phyloP scores from a whole-genome alignment of 768 basidiomycete genomes.

The Leccinum subgranulosum region DNA sequence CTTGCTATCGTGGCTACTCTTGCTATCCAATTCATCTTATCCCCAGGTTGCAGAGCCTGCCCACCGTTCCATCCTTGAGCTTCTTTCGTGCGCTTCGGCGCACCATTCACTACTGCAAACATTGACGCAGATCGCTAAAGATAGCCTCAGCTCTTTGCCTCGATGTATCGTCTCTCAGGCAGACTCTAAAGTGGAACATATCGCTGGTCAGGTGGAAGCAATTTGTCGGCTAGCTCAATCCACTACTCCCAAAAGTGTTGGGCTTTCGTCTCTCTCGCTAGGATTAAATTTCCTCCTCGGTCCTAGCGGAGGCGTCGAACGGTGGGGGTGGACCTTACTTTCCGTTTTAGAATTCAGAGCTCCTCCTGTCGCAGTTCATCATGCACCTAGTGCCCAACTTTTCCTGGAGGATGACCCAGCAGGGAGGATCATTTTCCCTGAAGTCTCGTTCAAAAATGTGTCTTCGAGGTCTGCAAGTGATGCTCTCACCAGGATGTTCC shows the following conservation, averaged over 20 bases:
- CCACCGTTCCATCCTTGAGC: conserved; percentile 40
- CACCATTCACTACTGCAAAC: conserved; percentile 49
- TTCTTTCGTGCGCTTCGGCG: conserved; percentile 44
- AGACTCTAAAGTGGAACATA: conserved; percentile 71
- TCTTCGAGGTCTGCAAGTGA: conserved; percentile 48
- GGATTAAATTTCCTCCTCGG: conserved; percentile 68
- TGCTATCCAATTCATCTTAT: conserved; percentile 61
- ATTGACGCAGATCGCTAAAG: conserved; percentile 58
- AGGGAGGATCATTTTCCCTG: conserved; percentile 50
- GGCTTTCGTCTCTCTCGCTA: conserved; percentile 44
- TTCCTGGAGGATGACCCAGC: conserved; percentile 52
- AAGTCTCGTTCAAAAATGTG: conserved; percentile 53
- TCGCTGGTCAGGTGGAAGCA: conserved; percentile 64
- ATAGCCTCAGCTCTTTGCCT: conserved; percentile 69
- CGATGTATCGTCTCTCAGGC: conserved; percentile 65
- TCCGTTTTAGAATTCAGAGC: conserved; percentile 72
- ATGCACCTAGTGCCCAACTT: conserved; percentile 48
- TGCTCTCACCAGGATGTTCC: conserved; percentile 69
- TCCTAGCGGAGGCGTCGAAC: conserved; percentile 79
- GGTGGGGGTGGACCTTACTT: conserved; percentile 89
- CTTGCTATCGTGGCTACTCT: conserved; percentile 69
- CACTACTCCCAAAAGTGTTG: conserved; percentile 11
- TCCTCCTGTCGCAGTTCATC: conserved; percentile 47
- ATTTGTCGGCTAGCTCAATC: conserved; percentile 50
- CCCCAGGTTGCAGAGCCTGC: conserved; percentile 50